Evolutionary conservation across 768 basidiomycete species (phyloP), one percentile per base, ranked within the genome.

Genomic region (Cystobasidium ongulense): DNA sequence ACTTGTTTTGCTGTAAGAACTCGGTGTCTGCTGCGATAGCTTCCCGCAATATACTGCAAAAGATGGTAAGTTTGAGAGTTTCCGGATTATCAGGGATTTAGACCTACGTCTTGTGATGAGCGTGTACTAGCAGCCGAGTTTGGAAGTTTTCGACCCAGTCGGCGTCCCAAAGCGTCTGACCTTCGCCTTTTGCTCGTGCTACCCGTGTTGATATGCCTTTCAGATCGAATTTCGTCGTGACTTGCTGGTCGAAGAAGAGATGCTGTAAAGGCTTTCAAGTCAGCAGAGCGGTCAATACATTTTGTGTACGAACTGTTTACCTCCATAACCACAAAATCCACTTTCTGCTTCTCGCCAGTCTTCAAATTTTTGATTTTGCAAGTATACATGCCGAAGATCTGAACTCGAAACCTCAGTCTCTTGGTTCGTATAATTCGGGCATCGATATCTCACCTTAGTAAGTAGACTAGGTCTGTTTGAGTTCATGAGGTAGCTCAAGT

Each of bases 241-340:
- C 57, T 29, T 59, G 25, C 33, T 27, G 25, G 29, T 35, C 57
- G 33, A 29, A 35, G 57, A 59, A 59, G 8, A 59, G 25, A 35
- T 59, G 57, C 57, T 50, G 18, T 17, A 8, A 50, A 7, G 18
- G 46, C 15, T n/a, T 50, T 50, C 46, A 50, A 50, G 18, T 50
- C 46, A 50, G 18, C 3, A 39, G 39, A 7, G 39, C 17, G 7
- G 39, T 17, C 39, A 21, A 17, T 17, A 3, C 46, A 50, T 50
- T 4, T 21, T n/a, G 15, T 21, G n/a, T 50, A n/a, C 5, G n/a
- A n/a, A 11, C 5, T 17, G 46, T n/a, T 7, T 50, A 50, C 46
- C 81, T 98, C 95, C 93, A 96, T 97, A 53, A 98, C 90, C 36
- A 97, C 82, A n/a, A 98, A 83, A 78, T 95, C 96, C 90, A 95